These are phyloP conservation scores for Tetrapyrgos nigripes DNA, from an alignment of 1,284 basidiomycete genomes.

Conservation along the genomic window DNA sequence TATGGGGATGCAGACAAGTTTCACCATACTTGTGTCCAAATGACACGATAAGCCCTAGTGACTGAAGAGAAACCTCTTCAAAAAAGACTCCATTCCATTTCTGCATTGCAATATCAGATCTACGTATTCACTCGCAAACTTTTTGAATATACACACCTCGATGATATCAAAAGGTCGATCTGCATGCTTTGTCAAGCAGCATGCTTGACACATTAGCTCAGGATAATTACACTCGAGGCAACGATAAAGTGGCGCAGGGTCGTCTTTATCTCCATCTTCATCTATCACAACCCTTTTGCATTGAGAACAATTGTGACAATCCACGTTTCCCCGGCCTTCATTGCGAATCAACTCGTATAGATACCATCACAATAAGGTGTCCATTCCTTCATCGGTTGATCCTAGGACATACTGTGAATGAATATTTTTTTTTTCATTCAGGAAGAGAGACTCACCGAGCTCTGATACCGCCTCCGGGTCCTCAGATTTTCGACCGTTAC, in stretches of 20 bases:
- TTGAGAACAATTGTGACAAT: background rate
- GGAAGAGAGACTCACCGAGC: background rate
- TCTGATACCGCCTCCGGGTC: background rate
- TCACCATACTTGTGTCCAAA: constrained; percentile 16
- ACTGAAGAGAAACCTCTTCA: background rate
- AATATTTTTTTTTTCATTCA: background rate
- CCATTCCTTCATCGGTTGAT: constrained; percentile 1
- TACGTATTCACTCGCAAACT: too few species aligned
- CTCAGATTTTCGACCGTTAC: too few species aligned
- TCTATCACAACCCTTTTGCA: background rate
- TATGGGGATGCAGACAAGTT: background rate
- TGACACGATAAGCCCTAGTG: constrained; percentile 15
- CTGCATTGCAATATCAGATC: background rate
- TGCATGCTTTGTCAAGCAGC: background rate
- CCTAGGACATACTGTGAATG: background rate
- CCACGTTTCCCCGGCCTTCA: background rate
- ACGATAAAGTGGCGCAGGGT: background rate
- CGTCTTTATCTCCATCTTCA: background rate
- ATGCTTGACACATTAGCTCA: background rate
- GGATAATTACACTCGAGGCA: background rate
- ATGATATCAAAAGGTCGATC: background rate
- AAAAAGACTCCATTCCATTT: constrained; percentile 19
- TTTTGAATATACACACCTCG: too few species aligned
- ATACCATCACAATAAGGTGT: background rate
- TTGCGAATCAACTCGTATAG: background rate